Evolutionary conservation across 1,284 basidiomycete genomes (phyloP).

Genomic region (Trichosporon asahii): DNA sequence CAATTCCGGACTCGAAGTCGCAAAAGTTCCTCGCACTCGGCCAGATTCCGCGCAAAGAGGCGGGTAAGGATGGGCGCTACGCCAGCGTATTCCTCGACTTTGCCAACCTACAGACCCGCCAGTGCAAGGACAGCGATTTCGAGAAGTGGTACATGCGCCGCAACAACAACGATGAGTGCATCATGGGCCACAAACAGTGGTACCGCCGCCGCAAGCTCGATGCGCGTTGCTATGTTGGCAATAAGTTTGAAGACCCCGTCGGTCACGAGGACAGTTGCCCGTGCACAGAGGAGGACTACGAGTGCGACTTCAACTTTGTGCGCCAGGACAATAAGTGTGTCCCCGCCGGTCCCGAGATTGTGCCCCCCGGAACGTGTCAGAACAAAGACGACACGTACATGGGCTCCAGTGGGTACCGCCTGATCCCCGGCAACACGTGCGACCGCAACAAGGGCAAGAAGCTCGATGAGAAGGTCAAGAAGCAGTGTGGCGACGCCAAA

Average conservation of each 20-base stretch:
- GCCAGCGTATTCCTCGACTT: slow-evolving; percentile 83
- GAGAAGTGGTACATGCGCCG: slow-evolving; percentile 83
- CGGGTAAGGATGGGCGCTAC: slow-evolving; percentile 62
- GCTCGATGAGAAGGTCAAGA: slow-evolving; percentile 69
- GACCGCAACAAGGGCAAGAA: slow-evolving; percentile 55
- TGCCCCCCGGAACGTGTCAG: slow-evolving; percentile 73
- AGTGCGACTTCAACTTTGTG: slow-evolving; percentile 58
- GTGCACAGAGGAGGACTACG: slow-evolving; percentile 84
- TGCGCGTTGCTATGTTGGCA: slow-evolving; percentile 84
- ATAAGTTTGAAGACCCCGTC: slow-evolving; percentile 83
- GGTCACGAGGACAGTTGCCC: slow-evolving; percentile 76
- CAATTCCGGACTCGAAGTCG: slow-evolving; percentile 85
- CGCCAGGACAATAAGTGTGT: slow-evolving; percentile 70
- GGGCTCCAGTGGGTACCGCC: slow-evolving; percentile 87
- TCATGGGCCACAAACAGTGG: slow-evolving; percentile 99
- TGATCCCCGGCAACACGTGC: slow-evolving; percentile 92
- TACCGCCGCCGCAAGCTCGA: slow-evolving; percentile 79
- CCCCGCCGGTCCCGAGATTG: slow-evolving; percentile 76
- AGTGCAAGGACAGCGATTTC: slow-evolving; percentile 73
- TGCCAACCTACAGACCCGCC: slow-evolving; percentile 62
- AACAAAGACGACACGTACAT: slow-evolving; percentile 64
- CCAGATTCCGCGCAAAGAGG: slow-evolving; percentile 62
- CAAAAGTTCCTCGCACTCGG: slow-evolving; percentile 84
- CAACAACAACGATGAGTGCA: slow-evolving; percentile 66
- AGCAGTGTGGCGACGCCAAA: slow-evolving; percentile 59